Percentiles rank a stretch among this genome's conserved stretches.
Conservation (phyloP, 148 eudicot species). For the Chenopodium formosanum region DNA sequence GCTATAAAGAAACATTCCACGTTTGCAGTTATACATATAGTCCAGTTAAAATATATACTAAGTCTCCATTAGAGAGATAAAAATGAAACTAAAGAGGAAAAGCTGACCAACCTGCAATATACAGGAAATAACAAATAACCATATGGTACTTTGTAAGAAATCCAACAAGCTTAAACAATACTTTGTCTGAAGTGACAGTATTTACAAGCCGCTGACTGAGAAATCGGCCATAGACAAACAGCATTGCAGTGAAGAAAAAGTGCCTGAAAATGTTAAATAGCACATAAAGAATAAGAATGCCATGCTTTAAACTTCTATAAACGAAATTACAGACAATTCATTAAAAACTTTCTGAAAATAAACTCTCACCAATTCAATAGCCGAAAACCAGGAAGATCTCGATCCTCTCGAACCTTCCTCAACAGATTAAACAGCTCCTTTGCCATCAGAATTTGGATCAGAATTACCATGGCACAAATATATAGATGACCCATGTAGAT, state of each 20-base stretch:
- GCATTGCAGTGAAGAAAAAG: slow-evolving; percentile 94
- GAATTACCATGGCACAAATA: slow-evolving; percentile 77
- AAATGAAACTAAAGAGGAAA: background rate
- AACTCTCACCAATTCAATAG: slow-evolving; percentile 61
- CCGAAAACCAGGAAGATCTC: slow-evolving; percentile 78
- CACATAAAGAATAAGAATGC: background rate
- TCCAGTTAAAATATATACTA: background rate
- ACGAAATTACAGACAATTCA: background rate
- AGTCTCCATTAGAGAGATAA: background rate
- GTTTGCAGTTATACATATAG: background rate
- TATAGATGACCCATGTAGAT: slow-evolving; percentile 85
- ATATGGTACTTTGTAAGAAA: slow-evolving; percentile 82
- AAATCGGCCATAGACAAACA: slow-evolving; percentile 92
- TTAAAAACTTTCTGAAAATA: background rate
- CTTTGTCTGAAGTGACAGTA: slow-evolving; percentile 80
- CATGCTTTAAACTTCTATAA: background rate
- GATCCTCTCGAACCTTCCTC: slow-evolving; percentile 66
- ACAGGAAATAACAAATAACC: slow-evolving; percentile 92
- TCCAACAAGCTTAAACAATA: slow-evolving; percentile 71
- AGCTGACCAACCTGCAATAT: slow-evolving; percentile 69
- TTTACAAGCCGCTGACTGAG: slow-evolving; percentile 89
- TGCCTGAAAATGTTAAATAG: slow-evolving; percentile 56
- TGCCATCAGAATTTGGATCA: slow-evolving; percentile 81
- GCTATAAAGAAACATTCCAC: background rate
- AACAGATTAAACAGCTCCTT: slow-evolving; percentile 67